phyloP scores from a whole-genome alignment of 2,329 filamentous ascomycete genomes.

The Scopulariopsis brevicaulis region DNA sequence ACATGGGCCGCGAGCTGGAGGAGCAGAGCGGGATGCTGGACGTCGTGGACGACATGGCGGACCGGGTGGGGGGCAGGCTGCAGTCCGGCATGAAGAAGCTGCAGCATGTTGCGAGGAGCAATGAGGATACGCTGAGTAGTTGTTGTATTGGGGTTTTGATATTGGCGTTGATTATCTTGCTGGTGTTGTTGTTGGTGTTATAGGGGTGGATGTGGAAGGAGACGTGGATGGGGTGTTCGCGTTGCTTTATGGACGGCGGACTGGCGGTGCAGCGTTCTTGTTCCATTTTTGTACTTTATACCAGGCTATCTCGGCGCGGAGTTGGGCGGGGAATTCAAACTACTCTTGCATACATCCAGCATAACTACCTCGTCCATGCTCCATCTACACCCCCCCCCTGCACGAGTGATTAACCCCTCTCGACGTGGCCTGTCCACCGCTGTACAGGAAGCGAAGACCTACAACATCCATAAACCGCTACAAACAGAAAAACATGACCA shows the following conservation, averaged over 20 bases:
- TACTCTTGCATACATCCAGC: background rate
- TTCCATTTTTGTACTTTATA: background rate
- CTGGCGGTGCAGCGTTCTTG: background rate
- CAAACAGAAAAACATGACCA: background rate
- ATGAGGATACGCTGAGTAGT: constrained; percentile 79
- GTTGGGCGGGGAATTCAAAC: background rate
- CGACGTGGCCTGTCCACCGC: too few species aligned
- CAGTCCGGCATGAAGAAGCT: constrained; percentile 81
- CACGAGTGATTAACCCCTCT: too few species aligned
- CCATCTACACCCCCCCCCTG: background rate
- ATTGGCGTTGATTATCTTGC: constrained; percentile 72
- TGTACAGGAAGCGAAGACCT: too few species aligned
- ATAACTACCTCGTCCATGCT: background rate
- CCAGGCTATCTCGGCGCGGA: background rate
- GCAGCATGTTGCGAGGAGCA: constrained; percentile 71
- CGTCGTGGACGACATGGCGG: constrained; percentile 71
- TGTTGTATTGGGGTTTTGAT: constrained; percentile 89
- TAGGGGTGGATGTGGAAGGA: constrained; percentile 16
- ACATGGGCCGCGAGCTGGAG: constrained; percentile 93
- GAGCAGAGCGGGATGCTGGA: constrained; percentile 87
- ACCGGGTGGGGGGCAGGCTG: constrained; percentile 77
- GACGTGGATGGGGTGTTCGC: background rate
- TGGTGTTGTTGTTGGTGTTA: constrained; percentile 64
- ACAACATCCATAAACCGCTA: background rate
- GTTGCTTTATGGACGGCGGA: too few species aligned